A percentile compares a stretch with the other conserved stretches of the same genome.
Conservation (phyloP, 164 flowering plant genomes). For the Cinnamomum micranthum region DNA sequence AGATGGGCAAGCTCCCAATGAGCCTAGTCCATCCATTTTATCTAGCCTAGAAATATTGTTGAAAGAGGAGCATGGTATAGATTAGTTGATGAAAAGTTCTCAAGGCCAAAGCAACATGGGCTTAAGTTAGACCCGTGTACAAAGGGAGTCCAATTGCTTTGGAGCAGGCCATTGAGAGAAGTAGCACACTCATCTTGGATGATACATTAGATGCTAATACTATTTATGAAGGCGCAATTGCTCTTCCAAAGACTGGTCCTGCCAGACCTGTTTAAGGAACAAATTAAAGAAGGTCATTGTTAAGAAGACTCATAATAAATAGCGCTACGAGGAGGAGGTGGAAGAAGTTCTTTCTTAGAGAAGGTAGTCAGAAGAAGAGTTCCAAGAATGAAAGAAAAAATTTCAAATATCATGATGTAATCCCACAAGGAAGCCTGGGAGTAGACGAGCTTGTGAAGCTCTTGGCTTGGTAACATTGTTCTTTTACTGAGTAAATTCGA, state of each 20-base stretch:
- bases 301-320: constrained; percentile 25
- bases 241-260: constrained; percentile 62
- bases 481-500: background rate
- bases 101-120: background rate
- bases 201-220: constrained; percentile 56
- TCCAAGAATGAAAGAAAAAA: constrained; percentile 25
- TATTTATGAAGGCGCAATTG: constrained; percentile 50
- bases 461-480: constrained; percentile 32
- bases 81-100: background rate
- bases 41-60: background rate
- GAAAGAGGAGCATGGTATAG: constrained; percentile 3
- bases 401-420: constrained; percentile 27
- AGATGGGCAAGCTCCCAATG: too few species aligned
- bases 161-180: constrained; percentile 61
- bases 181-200: constrained; percentile 62
- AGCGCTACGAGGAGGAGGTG: constrained; percentile 17
- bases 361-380: constrained; percentile 21
- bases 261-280: constrained; percentile 54
- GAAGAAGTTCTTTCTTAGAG: constrained; percentile 17
- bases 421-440: constrained; percentile 44
- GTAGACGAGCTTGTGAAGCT: constrained; percentile 93
- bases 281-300: constrained; percentile 26
- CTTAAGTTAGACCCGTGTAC: constrained; percentile 17
- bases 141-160: constrained; percentile 43
- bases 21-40: too few species aligned